A percentile compares a stretch with the other conserved stretches of the same genome.
phyloP scores from a whole-genome alignment of 2,329 filamentous ascomycete genomes.

The Diaporthe vexans region DNA sequence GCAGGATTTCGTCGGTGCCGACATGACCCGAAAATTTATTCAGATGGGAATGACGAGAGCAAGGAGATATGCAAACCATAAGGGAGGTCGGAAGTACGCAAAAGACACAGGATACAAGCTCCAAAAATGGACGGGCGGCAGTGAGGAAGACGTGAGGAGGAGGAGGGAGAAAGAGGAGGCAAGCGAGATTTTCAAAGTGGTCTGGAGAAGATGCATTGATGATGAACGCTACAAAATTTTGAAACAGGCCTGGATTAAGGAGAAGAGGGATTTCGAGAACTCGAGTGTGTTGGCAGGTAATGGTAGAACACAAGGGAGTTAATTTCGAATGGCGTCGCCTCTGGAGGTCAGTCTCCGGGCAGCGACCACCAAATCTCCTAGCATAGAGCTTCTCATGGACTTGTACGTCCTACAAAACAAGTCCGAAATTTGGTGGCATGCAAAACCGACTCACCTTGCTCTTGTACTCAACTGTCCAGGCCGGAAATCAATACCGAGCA shows the following conservation, averaged over 20 bases:
- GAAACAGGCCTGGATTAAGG: constrained; percentile 52
- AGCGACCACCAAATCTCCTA: neutral
- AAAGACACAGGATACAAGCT: constrained; percentile 56
- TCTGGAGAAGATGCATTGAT: constrained; percentile 61
- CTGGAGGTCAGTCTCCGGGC: too few species aligned
- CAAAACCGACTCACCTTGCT: neutral
- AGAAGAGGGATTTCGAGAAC: constrained; percentile 25
- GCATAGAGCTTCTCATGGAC: neutral
- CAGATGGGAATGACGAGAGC: constrained; percentile 77
- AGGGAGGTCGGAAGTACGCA: constrained; percentile 68
- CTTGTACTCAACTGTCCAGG: neutral
- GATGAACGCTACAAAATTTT: constrained; percentile 59
- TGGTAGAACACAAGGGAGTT: neutral
- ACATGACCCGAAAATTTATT: constrained; percentile 75
- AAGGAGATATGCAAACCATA: constrained; percentile 70
- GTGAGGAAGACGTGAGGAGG: constrained; percentile 58
- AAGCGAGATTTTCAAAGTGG: constrained; percentile 62
- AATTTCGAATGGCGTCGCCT: too few species aligned
- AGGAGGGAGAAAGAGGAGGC: constrained; percentile 64
- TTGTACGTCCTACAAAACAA: neutral
- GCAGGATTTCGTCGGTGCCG: constrained; percentile 73
- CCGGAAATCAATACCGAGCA: neutral
- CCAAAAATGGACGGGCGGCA: constrained; percentile 52
- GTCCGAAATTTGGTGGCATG: neutral
- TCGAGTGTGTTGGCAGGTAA: neutral